Conservation (phyloP, 164 flowering plant genomes). For the Piper betle region DNA sequence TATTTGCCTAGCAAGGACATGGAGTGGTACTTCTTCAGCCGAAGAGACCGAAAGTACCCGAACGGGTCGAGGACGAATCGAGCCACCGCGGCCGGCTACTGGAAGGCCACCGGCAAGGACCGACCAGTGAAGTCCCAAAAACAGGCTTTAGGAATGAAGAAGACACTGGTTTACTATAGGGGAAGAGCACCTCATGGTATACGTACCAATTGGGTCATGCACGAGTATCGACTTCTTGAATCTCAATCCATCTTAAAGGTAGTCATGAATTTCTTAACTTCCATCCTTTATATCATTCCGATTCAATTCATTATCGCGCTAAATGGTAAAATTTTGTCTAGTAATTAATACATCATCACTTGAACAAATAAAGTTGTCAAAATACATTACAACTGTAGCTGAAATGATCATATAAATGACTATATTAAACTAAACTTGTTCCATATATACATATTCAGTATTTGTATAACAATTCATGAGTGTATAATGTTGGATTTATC, state of each 20-base stretch:
- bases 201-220: constrained; percentile 12
- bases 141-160: constrained; percentile 7
- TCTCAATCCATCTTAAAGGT: constrained; percentile 2
- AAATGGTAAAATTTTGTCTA: no score
- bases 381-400: no score
- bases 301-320: no score
- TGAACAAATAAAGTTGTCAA: no score
- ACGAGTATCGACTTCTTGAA: constrained; percentile 9
- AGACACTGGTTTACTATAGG: constrained; percentile 12
- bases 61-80: constrained; percentile 12
- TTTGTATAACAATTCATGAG: no score
- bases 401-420: no score
- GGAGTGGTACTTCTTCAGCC: constrained; percentile 16
- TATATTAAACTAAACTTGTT: no score
- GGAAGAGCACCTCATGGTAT: constrained; percentile 11
- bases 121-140: constrained; percentile 1
- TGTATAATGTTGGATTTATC: no score
- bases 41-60: constrained; percentile 12
- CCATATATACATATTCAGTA: no score
- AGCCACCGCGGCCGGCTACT: constrained; percentile 13
- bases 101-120: constrained; percentile 16
- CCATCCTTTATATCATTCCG: background rate
- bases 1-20: constrained; percentile 6
- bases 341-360: no score
- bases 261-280: background rate